A percentile compares a stretch with the other conserved stretches of the same genome.
phyloP scores from a whole-genome alignment of 352 stramenopile species.

The Pythium chondricola region DNA sequence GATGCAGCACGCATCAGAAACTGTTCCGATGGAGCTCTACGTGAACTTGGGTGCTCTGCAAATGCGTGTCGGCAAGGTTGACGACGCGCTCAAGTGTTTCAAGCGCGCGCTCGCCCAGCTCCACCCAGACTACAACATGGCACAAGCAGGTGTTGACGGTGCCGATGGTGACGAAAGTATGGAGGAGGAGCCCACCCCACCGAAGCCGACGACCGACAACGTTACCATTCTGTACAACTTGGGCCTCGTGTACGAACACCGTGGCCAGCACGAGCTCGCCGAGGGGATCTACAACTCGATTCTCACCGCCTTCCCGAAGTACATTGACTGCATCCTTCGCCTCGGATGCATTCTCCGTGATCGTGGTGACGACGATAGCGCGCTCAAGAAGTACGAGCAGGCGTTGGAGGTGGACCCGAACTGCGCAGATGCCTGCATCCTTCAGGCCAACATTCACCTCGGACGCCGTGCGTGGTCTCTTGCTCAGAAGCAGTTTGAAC shows the following conservation, averaged over 20 bases:
- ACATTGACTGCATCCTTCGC: conserved; percentile 93
- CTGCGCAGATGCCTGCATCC: conserved; percentile 89
- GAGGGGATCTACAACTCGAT: conserved; percentile 93
- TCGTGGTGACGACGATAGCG: conserved; percentile 86
- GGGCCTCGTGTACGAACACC: conserved; percentile 91
- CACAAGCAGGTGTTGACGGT: conserved; percentile 28
- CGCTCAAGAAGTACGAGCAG: conserved; percentile 90
- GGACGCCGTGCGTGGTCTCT: conserved; percentile 93
- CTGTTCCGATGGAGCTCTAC: conserved; percentile 79
- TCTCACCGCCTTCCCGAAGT: conserved; percentile 88
- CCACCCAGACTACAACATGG: conserved; percentile 27
- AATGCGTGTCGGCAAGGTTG: conserved; percentile 80
- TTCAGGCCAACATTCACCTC: conserved; percentile 96
- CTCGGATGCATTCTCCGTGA: conserved; percentile 93
- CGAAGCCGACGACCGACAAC: conserved; percentile 66
- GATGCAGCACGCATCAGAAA: conserved; percentile 77
- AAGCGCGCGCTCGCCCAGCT: conserved; percentile 64
- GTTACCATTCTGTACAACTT: conserved; percentile 96
- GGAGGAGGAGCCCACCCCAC: conserved; percentile 22
- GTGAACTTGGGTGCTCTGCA: conserved; percentile 81
- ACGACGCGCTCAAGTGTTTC: conserved; percentile 91
- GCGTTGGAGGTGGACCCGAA: conserved; percentile 88
- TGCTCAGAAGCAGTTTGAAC: conserved; percentile 92
- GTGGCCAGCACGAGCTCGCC: conserved; percentile 85
- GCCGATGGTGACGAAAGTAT: conserved; percentile 29